Base-by-base conservation (phyloP, 1,284 basidiomycete genomes). In the Pterulicium gracile region DNA sequence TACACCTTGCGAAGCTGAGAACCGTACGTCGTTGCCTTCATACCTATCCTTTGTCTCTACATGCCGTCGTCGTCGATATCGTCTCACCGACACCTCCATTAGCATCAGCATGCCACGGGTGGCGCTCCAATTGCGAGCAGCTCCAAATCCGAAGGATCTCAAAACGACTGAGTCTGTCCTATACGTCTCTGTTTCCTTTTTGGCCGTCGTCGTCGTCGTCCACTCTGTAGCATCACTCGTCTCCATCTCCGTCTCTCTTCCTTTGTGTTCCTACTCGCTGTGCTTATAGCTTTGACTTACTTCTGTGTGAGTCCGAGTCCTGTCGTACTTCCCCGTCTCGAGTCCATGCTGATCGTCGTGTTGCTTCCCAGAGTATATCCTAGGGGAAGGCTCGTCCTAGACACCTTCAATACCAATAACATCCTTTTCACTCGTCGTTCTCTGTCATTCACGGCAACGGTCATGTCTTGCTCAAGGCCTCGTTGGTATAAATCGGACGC, bases 1-100 rank as follows among this genome's bases (percentile, higher is more conserved):
- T 94, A 44, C 88, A 94, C 64, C 65, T 95, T 40, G 81, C 88
- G 10, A 94, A 95, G 63, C 76, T 94, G 56, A 68, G 93, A 52
- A 82, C 88, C 75, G 91, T 88, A 15, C n/a, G 36, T 32, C 10
- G n/a, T 39, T 17, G n/a, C 5, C 7, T 17, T 39, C 27, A 7
- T 17, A 15, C 36, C 19, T 4, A 7, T 39, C 36, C 5, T 5
- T 39, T 17, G 36, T 39, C 36, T 39, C 19, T 39, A 15, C 15
- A 10, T 32, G 27, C n/a, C n/a, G 7, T 32, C 27, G 27, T 39
- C 15, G 36, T 39, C 19, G 36, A 13, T 39, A 39, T 15, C 36
- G n/a, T 39, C 7, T 39, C 10, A n/a, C 27, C n/a, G 7, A n/a
- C 27, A 32, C 15, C 5, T 39, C 15, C 19, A 18, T 15, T 39